Evolutionary conservation across 331 rosid species (phyloP), one percentile per base, ranked within the genome.

Genomic region (Acacia pycnantha): DNA sequence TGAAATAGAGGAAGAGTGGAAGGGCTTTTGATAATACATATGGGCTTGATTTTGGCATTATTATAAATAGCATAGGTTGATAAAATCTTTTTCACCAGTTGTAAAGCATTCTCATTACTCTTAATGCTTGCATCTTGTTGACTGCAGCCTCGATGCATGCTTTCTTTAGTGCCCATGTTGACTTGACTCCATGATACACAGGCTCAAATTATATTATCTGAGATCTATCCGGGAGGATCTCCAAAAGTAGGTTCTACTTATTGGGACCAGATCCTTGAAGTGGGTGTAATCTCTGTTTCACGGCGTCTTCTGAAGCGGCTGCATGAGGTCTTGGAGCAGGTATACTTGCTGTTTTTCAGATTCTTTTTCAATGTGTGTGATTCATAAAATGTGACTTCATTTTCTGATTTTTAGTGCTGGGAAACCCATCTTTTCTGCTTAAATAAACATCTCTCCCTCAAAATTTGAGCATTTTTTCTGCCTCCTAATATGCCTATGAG

Each of bases 261-360:
- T 86, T 91, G 98, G 98, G 98, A 95, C 86, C 96, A 93, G 91
- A 85, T 95, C 84, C 98, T 92, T 82, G 99, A 95, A 87, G 88
- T 92, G 35, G 99, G 91, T 77, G 85, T 92, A 72, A 92, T 93
- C 54, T 89, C 97, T 75, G 92, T 90, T 85, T 89, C 94, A 81
- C 86, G 93, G 78, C 97, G 96, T 84, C 88, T 95, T 86, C 93
- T 95, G 67, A 95, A 95, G 87, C 91, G 93, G 88, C 66, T 95
- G 58, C 88, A 90, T 15, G 97, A 95, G 85, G 87, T 90, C 87
- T 78, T 95, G 89, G 99, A 95, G 88, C 97, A 88, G 99, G 99
- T 95, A 79, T 70, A 70, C 59, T 69, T 33, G 19, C 70, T 73
- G 46, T 74, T 76, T 79, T 82, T 73, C 24, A 72, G 78, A 84